Evolutionary conservation across 352 stramenopile species (phyloP), one percentile per base, ranked within the genome.

Genomic region (Pythium aquatile): DNA sequence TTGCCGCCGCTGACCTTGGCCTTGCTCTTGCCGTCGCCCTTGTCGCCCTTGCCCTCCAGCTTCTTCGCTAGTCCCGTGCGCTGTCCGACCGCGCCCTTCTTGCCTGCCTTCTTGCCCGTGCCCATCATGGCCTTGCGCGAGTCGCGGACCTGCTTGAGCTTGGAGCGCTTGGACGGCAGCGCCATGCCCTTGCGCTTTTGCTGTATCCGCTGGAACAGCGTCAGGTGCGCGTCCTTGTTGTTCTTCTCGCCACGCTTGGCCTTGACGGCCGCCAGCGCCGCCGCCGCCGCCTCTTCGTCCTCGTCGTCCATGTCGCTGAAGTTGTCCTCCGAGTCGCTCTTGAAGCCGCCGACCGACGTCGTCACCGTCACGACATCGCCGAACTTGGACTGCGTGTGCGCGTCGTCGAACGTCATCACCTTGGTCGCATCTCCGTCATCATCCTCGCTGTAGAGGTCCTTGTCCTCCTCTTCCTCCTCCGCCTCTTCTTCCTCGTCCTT

Each of bases 171-270:
- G 39, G 81, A 82, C 16, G 87, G 87, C 37, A 96, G 65, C 57
- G 87, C 85, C 46, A 93, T 79, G 51, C 87, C 87, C 58, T 83
- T 81, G 40, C 87, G 87, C 69, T 96, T 85, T 54, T 85, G 79
- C 73, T 94, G 85, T 81, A 96, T 93, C 70, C 86, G 84, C 77
- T 96, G 87, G 71, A 96, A 96, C 20, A 96, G 68, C 48, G 83
- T 90, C 46, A 95, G 61, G 32, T 91, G 79, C 66, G 87, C 75
- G 54, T 75, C 70, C 46, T 73, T 51, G 16, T 51, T 51, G 58
- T 66, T 55, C 30, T 69, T 65, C 3, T 39, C 49, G 55, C 65
- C 20, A 40, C 68, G 30, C 58, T 71, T 75, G 17, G 61, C 61
- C 42, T 48, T 70, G n/a, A 72, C 66, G 29, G 63, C 70, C 29